Conservation (phyloP, 129 eudicot species). For the Lactuca sativa region DNA sequence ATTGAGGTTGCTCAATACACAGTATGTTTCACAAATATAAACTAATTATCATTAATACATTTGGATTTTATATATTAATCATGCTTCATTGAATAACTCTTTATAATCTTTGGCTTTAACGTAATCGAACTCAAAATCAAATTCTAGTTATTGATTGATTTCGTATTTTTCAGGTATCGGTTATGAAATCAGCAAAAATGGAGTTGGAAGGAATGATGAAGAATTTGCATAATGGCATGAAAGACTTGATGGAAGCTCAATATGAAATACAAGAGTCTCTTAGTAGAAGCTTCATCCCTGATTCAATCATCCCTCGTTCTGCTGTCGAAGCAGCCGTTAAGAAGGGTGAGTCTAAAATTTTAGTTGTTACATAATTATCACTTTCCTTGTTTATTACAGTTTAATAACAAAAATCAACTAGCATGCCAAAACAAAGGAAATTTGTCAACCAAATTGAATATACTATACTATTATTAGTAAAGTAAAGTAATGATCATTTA, state of each 20-base stretch:
- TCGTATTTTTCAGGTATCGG: slow-evolving; percentile 63
- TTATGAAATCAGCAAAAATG: slow-evolving; percentile 59
- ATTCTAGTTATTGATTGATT: slow-evolving; percentile 19
- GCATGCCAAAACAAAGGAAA: slow-evolving; percentile 57
- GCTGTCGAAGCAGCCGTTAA: slow-evolving; percentile 84
- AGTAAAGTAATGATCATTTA: too few species aligned
- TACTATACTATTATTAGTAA: too few species aligned
- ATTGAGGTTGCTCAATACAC: slow-evolving; percentile 94
- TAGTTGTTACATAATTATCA: not conserved
- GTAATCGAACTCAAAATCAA: not conserved
- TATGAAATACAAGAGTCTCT: slow-evolving; percentile 87
- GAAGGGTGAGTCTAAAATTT: slow-evolving; percentile 57
- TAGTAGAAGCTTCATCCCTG: slow-evolving; percentile 87
- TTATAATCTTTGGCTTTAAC: not conserved
- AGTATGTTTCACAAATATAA: slow-evolving; percentile 44
- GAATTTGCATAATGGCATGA: slow-evolving; percentile 96
- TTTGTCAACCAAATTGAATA: not conserved
- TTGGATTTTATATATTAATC: slow-evolving; percentile 9
- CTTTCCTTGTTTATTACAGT: not conserved
- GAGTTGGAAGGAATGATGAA: slow-evolving; percentile 66
- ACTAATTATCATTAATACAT: slow-evolving; percentile 6
- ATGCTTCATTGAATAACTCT: not conserved
- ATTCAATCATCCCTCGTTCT: slow-evolving; percentile 40
- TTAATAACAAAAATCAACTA: not conserved
- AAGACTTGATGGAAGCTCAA: slow-evolving; percentile 89